Conservation (phyloP, 2,329 filamentous ascomycete genomes). For the Phialophora verrucosa region DNA sequence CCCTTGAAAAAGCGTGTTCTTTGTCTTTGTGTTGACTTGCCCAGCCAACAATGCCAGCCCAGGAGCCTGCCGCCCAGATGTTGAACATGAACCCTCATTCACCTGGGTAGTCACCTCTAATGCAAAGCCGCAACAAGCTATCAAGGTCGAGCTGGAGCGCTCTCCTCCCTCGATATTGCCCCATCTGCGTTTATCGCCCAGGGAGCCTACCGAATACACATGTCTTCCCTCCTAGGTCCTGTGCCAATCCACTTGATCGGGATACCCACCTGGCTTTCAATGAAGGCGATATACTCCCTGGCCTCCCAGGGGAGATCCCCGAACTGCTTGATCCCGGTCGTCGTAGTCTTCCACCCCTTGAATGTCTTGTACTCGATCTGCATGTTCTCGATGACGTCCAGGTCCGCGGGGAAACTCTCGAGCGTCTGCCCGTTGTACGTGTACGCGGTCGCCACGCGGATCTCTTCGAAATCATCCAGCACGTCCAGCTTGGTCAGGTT, state of each 20-base stretch:
- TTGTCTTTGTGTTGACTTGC: not conserved
- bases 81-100: not conserved
- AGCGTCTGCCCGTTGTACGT: constrained; percentile 58
- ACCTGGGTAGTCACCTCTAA: not conserved
- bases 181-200: not conserved
- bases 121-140: not conserved
- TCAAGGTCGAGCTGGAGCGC: not conserved
- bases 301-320: constrained; percentile 64
- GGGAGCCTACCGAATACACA: constrained; percentile 57
- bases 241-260: constrained; percentile 68
- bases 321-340: constrained; percentile 62
- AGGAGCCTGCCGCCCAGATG: not conserved
- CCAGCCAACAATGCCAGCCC: not conserved
- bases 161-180: not conserved
- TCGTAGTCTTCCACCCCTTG: constrained; percentile 66
- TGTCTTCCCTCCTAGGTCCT: constrained; percentile 65
- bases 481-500: constrained; percentile 71
- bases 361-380: constrained; percentile 65
- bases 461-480: constrained; percentile 66
- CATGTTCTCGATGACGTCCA: constrained; percentile 54
- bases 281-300: constrained; percentile 65
- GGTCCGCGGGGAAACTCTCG: constrained; percentile 63
- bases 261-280: constrained; percentile 63
- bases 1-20: not conserved
- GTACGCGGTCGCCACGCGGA: constrained; percentile 66